Evolutionary conservation across 805 yeast species (phyloP).

Genomic region (Nematodospora valgi): DNA sequence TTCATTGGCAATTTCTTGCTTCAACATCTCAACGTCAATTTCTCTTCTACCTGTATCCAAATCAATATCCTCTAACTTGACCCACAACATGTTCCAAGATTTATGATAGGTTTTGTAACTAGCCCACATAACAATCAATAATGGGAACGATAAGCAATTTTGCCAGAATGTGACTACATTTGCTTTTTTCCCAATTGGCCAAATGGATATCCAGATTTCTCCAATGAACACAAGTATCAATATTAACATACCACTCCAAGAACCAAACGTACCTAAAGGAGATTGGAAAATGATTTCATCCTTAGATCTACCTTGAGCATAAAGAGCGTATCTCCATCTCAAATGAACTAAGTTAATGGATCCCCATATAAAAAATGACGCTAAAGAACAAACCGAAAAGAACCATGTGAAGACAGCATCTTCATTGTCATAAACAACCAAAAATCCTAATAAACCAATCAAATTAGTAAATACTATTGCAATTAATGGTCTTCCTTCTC

Average conservation of each 20-base stretch:
- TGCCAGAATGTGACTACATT: constrained; percentile 45
- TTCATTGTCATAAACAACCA: constrained; percentile 29
- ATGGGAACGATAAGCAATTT: constrained; percentile 47
- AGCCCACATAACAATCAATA: constrained; percentile 42
- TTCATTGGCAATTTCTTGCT: constrained; percentile 41
- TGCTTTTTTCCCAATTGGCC: constrained; percentile 29
- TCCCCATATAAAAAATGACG: constrained; percentile 42
- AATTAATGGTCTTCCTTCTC: constrained; percentile 39
- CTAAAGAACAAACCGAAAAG: constrained; percentile 38
- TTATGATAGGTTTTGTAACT: constrained; percentile 36
- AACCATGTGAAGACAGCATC: constrained; percentile 39
- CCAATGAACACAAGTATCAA: constrained; percentile 32
- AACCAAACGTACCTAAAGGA: constrained; percentile 37
- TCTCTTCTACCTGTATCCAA: constrained; percentile 44
- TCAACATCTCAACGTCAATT: constrained; percentile 33
- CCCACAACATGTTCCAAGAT: constrained; percentile 26
- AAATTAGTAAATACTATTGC: constrained; percentile 29
- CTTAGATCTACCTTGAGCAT: constrained; percentile 30
- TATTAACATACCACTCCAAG: constrained; percentile 29
- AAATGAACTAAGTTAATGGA: constrained; percentile 38
- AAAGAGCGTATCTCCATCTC: constrained; percentile 39
- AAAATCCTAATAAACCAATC: constrained; percentile 39
- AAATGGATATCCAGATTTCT: constrained; percentile 38
- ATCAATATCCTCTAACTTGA: constrained; percentile 35
- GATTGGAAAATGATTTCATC: constrained; percentile 36